phyloP scores from a whole-genome alignment of 805 yeast species.

The Spathaspora boniae region DNA sequence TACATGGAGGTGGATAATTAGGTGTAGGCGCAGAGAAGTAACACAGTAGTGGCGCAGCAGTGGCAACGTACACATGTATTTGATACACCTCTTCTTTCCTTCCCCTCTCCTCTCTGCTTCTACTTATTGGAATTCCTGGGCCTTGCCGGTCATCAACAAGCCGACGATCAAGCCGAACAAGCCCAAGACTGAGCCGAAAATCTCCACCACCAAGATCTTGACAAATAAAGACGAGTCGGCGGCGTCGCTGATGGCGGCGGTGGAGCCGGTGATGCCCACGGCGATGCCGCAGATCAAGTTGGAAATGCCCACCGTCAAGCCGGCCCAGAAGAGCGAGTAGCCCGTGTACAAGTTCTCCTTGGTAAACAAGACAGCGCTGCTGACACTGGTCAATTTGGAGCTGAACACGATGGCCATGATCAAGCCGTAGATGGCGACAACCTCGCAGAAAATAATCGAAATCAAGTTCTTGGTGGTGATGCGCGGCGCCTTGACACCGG shows the following conservation, averaged over 20 bases:
- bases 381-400: constrained; percentile 73
- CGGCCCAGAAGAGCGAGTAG: constrained; percentile 96
- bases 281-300: constrained; percentile 96
- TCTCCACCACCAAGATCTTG: constrained; percentile 93
- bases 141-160: constrained; percentile 93
- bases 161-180: constrained; percentile 96
- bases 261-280: constrained; percentile 95
- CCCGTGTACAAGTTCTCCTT: constrained; percentile 91
- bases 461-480: constrained; percentile 96
- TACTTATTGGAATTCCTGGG: constrained; percentile 70
- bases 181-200: constrained; percentile 95
- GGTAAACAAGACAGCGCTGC: constrained; percentile 61
- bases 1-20: constrained; percentile 55
- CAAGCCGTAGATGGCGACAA: constrained; percentile 96
- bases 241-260: constrained; percentile 98
- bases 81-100: no score
- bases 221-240: constrained; percentile 95
- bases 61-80: background rate
- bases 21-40: background rate
- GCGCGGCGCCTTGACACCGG: constrained; percentile 97
- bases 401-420: constrained; percentile 97
- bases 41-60: background rate
- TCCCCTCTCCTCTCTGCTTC: no score
- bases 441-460: constrained; percentile 97
- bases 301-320: constrained; percentile 89